Conservation (phyloP, 345 rosid genomes). For the Sonneratia alba region DNA sequence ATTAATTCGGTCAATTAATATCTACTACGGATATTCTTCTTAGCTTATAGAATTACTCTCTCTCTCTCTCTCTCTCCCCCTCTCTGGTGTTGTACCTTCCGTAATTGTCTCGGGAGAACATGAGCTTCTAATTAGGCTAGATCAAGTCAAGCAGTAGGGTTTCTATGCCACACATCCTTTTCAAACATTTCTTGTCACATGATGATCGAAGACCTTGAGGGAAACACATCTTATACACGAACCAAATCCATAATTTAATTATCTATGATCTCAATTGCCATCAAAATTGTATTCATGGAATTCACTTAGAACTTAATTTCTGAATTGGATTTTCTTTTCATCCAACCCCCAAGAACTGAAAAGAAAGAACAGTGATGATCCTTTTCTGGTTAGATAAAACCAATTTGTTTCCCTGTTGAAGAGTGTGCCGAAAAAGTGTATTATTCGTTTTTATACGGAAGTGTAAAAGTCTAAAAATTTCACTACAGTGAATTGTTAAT, state of each 20-base stretch:
- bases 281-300: neutral
- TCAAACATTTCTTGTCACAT: neutral
- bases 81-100: neutral
- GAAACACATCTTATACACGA: neutral
- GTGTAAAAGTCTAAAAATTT: neutral
- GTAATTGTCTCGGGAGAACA: neutral
- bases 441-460: neutral
- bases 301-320: neutral
- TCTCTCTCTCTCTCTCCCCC: neutral
- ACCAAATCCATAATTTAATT: neutral
- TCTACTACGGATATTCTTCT: neutral
- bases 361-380: neutral
- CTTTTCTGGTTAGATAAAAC: neutral
- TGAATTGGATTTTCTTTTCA: neutral
- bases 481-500: neutral
- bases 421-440: neutral
- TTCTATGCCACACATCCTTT: neutral
- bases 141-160: conserved; percentile 2
- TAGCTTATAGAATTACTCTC: neutral
- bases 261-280: neutral
- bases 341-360: neutral
- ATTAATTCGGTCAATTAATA: neutral
- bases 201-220: neutral
- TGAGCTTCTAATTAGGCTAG: neutral
- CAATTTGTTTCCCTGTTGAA: neutral